phyloP scores from a whole-genome alignment of 2,329 filamentous ascomycete genomes.

The Penicillium oxalicum region DNA sequence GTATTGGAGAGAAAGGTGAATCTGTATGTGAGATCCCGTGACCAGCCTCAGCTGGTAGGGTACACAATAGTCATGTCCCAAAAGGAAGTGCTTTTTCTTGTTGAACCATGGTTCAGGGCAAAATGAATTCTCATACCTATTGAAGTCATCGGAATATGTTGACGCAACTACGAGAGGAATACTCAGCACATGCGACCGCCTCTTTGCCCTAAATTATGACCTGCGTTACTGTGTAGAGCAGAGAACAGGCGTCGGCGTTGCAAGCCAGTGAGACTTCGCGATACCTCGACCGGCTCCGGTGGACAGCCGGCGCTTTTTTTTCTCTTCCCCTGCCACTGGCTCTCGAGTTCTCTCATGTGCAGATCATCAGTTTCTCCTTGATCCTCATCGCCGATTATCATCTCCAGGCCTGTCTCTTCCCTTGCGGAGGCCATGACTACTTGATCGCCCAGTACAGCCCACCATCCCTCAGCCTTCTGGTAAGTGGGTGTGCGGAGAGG shows the following conservation, averaged over 20 bases:
- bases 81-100: too few species aligned
- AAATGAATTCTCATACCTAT: not conserved
- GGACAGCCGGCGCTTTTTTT: constrained; percentile 4
- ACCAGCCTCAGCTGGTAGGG: too few species aligned
- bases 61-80: too few species aligned
- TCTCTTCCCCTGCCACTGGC: not conserved
- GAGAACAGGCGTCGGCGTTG: constrained; percentile 19
- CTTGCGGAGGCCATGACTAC: constrained; percentile 12
- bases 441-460: constrained; percentile 3
- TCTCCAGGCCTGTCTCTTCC: not conserved
- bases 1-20: too few species aligned
- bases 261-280: constrained; percentile 21
- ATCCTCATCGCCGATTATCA: too few species aligned
- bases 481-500: constrained; percentile 16
- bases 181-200: too few species aligned
- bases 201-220: constrained; percentile 3
- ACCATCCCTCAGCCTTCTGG: constrained; percentile 1
- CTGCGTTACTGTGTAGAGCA: constrained; percentile 14
- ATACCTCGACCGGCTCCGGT: constrained; percentile 16
- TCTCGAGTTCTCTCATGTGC: not conserved
- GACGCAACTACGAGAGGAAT: too few species aligned
- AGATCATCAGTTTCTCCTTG: too few species aligned
- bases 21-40: too few species aligned
- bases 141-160: not conserved
- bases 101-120: too few species aligned